These are phyloP conservation scores for Penicillium antarcticum DNA, from an alignment of 495 filamentous ascomycete species.

Conservation along the genomic window DNA sequence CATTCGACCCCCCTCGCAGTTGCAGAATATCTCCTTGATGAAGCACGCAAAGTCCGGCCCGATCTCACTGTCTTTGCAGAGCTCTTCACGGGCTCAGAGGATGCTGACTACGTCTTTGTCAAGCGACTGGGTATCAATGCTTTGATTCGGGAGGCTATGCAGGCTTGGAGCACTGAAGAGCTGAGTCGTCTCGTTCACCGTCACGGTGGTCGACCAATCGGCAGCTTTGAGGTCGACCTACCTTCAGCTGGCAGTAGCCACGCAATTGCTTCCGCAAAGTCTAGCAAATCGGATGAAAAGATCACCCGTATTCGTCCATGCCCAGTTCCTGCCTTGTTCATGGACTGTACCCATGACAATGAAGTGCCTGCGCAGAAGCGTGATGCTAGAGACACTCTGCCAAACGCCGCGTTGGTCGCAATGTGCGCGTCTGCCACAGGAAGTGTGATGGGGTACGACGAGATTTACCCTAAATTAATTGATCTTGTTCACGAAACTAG, in stretches of 20 bases:
- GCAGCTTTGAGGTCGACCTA: conserved; percentile 85
- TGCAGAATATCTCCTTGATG: conserved; percentile 89
- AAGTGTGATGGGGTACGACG: conserved; percentile 98
- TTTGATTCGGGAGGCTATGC: conserved; percentile 95
- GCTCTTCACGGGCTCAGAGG: conserved; percentile 93
- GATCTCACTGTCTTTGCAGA: conserved; percentile 92
- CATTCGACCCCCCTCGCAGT: conserved; percentile 94
- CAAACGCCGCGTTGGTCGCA: conserved; percentile 89
- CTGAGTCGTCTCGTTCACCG: conserved; percentile 89
- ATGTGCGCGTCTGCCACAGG: conserved; percentile 95
- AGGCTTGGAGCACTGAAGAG: conserved; percentile 93
- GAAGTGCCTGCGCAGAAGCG: conserved; percentile 94
- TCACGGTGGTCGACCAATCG: conserved; percentile 91
- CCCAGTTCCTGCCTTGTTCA: conserved; percentile 90
- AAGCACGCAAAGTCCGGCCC: conserved; percentile 82
- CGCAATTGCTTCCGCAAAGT: conserved; percentile 35
- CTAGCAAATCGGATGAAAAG: conserved; percentile 50
- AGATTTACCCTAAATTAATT: conserved; percentile 87
- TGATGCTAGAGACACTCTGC: conserved; percentile 88
- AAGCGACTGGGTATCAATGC: conserved; percentile 86
- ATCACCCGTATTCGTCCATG: conserved; percentile 72
- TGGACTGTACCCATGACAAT: conserved; percentile 99
- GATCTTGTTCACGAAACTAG: conserved; percentile 88
- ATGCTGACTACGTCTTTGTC: conserved; percentile 93
- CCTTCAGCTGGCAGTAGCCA: conserved; percentile 39